Conservation (phyloP, 768 basidiomycete genomes). For the Royoungia palumana region DNA sequence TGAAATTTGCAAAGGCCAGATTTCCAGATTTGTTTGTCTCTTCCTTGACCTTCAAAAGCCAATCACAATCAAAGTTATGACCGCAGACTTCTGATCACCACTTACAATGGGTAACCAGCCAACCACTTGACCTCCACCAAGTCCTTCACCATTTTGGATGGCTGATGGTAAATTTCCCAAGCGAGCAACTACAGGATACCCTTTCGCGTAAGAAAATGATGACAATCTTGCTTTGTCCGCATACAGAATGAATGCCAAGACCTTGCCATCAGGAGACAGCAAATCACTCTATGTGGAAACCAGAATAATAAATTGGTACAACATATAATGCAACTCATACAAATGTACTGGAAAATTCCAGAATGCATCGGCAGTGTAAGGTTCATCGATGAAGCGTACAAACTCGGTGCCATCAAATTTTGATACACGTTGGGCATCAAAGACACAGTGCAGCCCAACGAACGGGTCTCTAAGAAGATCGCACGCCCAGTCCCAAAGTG, state of each 20-base stretch:
- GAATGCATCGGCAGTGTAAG: constrained; percentile 36
- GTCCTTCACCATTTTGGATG: not conserved
- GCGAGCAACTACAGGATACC: not conserved
- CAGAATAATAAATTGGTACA: too few relatives aligned
- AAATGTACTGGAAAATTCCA: constrained; percentile 37
- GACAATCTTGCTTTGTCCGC: not conserved
- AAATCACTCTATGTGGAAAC: not conserved
- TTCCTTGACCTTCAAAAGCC: constrained; percentile 1
- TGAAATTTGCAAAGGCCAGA: too few relatives aligned
- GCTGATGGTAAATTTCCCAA: too few relatives aligned
- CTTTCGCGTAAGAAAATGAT: not conserved
- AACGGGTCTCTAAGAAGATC: too few relatives aligned
- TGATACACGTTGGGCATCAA: too few relatives aligned
- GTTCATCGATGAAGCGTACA: constrained; percentile 24
- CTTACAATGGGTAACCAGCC: constrained; percentile 16
- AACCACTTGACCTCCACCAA: not conserved
- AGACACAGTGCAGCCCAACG: too few relatives aligned
- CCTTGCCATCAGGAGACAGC: constrained; percentile 14
- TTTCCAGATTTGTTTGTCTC: not conserved
- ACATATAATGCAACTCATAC: not conserved
- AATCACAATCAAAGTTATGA: too few relatives aligned
- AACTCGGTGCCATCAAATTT: too few relatives aligned
- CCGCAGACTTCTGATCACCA: too few relatives aligned
- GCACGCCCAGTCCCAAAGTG: too few relatives aligned
- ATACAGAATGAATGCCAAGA: constrained; percentile 17